A percentile compares a stretch with the other conserved stretches of the same genome.
Conservation (phyloP, 805 yeast genomes). For the Priceomyces fermenticarens region DNA sequence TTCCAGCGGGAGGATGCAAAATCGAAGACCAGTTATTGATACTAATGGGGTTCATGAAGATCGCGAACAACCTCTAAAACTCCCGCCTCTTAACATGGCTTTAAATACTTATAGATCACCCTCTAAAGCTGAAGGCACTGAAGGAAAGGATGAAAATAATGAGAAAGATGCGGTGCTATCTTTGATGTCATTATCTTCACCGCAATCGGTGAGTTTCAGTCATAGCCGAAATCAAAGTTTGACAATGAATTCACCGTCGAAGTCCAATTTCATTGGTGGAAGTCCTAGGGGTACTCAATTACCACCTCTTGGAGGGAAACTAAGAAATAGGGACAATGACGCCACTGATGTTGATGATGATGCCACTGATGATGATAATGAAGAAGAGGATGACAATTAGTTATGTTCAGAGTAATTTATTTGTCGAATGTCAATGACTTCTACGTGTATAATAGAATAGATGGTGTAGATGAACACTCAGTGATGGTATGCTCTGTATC, state of each 20-base stretch:
- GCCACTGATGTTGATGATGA: slow-evolving; percentile 22
- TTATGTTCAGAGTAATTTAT: too few species aligned
- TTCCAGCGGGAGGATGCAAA: slow-evolving; percentile 3
- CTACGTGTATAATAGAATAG: too few species aligned
- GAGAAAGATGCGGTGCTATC: slow-evolving; percentile 59
- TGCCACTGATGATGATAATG: slow-evolving; percentile 35
- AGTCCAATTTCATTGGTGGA: slow-evolving; percentile 8
- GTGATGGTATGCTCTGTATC: too few species aligned
- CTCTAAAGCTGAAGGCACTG: slow-evolving; percentile 1
- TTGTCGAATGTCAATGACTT: too few species aligned
- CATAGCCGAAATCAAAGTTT: slow-evolving; percentile 20
- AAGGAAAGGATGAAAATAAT: slow-evolving; percentile 15
- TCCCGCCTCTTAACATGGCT: slow-evolving; percentile 29
- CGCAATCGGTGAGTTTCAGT: slow-evolving; percentile 33
- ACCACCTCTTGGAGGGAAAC: slow-evolving; percentile 30
- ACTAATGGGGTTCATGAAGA: background rate
- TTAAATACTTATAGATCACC: slow-evolving; percentile 6
- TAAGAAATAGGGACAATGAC: slow-evolving; percentile 7
- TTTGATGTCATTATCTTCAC: slow-evolving; percentile 54
- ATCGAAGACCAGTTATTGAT: slow-evolving; percentile 1
- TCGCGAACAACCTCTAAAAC: background rate
- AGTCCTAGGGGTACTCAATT: slow-evolving; percentile 15
- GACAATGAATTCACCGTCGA: slow-evolving; percentile 14
- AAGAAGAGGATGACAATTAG: slow-evolving; percentile 19
- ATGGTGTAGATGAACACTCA: too few species aligned